Percentiles rank a stretch among this genome's conserved stretches.
These are phyloP conservation scores for Lodderomyces metapsilosis DNA, from an alignment of 1,139 yeast species.

Conservation along the genomic window DNA sequence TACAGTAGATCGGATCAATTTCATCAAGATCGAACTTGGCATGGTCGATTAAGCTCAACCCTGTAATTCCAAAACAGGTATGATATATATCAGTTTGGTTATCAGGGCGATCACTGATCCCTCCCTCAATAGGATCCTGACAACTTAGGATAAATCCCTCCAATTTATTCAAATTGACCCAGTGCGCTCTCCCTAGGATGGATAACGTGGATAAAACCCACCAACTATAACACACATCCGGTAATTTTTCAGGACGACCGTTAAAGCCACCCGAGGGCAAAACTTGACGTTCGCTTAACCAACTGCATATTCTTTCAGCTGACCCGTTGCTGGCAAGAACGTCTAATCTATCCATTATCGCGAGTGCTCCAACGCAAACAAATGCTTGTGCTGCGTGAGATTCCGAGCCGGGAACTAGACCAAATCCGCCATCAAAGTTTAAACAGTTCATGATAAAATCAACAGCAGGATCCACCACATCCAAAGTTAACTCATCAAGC, in stretches of 20 bases:
- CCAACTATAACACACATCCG: constrained; percentile 97
- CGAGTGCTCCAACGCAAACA: constrained; percentile 79
- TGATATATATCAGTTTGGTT: constrained; percentile 93
- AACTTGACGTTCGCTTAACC: constrained; percentile 93
- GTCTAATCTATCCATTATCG: constrained; percentile 62
- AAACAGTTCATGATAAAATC: constrained; percentile 66
- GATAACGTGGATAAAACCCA: constrained; percentile 88
- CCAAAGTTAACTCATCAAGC: constrained; percentile 59
- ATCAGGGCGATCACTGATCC: constrained; percentile 88
- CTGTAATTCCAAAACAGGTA: constrained; percentile 87
- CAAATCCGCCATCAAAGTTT: constrained; percentile 96
- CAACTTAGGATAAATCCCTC: constrained; percentile 67
- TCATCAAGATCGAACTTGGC: constrained; percentile 46
- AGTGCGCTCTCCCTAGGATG: constrained; percentile 62
- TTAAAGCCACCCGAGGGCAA: constrained; percentile 81
- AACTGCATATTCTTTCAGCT: constrained; percentile 50
- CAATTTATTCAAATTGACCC: constrained; percentile 69
- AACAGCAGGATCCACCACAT: constrained; percentile 64
- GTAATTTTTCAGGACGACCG: constrained; percentile 94
- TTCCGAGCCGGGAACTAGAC: constrained; percentile 91
- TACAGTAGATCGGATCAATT: constrained; percentile 84
- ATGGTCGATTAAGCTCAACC: constrained; percentile 70
- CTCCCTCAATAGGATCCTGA: constrained; percentile 81
- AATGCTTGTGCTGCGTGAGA: constrained; percentile 93
- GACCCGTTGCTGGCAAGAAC: constrained; percentile 32